A percentile compares a stretch with the other conserved stretches of the same genome.
phyloP scores from a whole-genome alignment of 371 early-diverging fungal genomes.

The Apophysomyces elegans region DNA sequence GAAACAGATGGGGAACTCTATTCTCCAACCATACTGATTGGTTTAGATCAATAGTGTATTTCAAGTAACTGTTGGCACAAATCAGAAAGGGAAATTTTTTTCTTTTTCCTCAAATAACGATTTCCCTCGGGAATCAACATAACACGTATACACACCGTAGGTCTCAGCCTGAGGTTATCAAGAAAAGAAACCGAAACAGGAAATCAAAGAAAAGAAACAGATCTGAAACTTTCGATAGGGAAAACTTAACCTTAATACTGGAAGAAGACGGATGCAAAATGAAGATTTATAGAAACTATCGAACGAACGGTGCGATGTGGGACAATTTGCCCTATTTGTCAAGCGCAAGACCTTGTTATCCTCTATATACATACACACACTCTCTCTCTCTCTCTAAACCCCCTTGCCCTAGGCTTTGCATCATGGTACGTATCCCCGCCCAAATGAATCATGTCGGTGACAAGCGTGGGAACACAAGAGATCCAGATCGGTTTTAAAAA shows the following conservation, averaged over 20 bases:
- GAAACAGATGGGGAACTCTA: not conserved
- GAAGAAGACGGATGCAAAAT: not conserved
- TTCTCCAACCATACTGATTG: not conserved
- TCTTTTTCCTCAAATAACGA: too few relatives aligned
- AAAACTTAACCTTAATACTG: not conserved
- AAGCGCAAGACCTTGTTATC: not conserved
- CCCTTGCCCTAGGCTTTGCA: too few relatives aligned
- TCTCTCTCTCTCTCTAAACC: too few relatives aligned
- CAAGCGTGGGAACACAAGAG: slow-evolving; percentile 4
- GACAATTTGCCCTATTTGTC: not conserved
- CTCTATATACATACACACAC: too few relatives aligned
- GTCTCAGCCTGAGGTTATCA: not conserved
- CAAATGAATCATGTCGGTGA: not conserved
- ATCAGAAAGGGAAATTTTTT: too few relatives aligned
- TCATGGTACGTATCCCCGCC: not conserved
- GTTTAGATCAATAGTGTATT: not conserved
- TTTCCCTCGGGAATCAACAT: too few relatives aligned
- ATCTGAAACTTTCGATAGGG: slow-evolving; percentile 6
- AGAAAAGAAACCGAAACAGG: too few relatives aligned
- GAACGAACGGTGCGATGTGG: slow-evolving; percentile 1
- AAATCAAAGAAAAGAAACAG: not conserved
- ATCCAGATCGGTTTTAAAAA: too few relatives aligned
- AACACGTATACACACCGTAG: not conserved
- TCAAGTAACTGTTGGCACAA: too few relatives aligned
- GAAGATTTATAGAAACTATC: not conserved